Conservation (phyloP, 2,329 filamentous ascomycete genomes). For the Penicillium sp. region DNA sequence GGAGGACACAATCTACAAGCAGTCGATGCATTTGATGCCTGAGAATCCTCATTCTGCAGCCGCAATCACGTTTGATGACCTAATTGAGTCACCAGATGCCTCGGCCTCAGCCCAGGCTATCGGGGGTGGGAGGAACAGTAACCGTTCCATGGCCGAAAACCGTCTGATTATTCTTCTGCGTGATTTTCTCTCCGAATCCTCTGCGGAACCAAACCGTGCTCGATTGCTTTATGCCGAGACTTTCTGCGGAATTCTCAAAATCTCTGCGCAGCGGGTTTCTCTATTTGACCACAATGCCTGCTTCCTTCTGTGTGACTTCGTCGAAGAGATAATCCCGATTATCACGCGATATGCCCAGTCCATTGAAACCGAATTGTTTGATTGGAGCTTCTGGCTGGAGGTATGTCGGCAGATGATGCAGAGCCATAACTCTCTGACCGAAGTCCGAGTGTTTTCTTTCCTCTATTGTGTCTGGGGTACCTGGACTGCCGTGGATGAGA, state of each 20-base stretch:
- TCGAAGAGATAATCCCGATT: slow-evolving; percentile 73
- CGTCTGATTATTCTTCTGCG: slow-evolving; percentile 75
- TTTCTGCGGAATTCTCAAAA: slow-evolving; percentile 69
- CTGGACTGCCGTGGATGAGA: slow-evolving; percentile 59
- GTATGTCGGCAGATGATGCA: slow-evolving; percentile 74
- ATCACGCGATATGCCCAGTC: slow-evolving; percentile 57
- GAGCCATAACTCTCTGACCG: slow-evolving; percentile 84
- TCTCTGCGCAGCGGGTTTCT: slow-evolving; percentile 69
- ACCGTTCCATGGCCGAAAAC: slow-evolving; percentile 83
- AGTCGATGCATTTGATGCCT: slow-evolving; percentile 48
- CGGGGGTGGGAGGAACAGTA: slow-evolving; percentile 60
- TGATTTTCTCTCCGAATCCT: slow-evolving; percentile 66
- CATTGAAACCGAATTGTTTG: slow-evolving; percentile 39
- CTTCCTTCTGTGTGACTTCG: slow-evolving; percentile 84
- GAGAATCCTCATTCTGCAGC: slow-evolving; percentile 46
- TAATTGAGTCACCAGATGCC: slow-evolving; percentile 62
- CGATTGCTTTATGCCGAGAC: slow-evolving; percentile 70
- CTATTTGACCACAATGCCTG: slow-evolving; percentile 78
- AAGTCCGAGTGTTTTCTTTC: slow-evolving; percentile 78
- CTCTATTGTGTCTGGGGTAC: slow-evolving; percentile 76
- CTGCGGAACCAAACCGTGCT: slow-evolving; percentile 50
- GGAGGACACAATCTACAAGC: slow-evolving; percentile 78
- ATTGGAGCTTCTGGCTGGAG: slow-evolving; percentile 78
- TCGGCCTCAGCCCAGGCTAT: slow-evolving; percentile 59
- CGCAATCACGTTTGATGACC: slow-evolving; percentile 62